Conservation (phyloP, 2,329 filamentous ascomycete species). For the Beauveria caledonica region DNA sequence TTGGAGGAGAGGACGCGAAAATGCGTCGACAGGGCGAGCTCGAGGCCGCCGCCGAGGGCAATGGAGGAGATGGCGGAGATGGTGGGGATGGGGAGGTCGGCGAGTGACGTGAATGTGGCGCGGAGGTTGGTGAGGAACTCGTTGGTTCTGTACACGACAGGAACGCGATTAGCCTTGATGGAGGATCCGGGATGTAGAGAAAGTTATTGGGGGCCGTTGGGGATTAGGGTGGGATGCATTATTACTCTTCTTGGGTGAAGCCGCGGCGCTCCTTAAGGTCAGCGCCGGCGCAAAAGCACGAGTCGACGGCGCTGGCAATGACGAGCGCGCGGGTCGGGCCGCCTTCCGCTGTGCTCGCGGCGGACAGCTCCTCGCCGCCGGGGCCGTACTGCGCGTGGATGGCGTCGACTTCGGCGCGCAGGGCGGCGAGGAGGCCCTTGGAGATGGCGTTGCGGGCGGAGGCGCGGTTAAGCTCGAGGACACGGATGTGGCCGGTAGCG, state of each 20-base stretch:
- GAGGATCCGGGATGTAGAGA: no score
- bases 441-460: constrained; percentile 87
- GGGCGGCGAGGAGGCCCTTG: constrained; percentile 59
- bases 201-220: no score
- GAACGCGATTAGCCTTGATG: not conserved
- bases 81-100: constrained; percentile 75
- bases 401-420: constrained; percentile 64
- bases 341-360: constrained; percentile 34
- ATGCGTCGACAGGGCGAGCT: constrained; percentile 82
- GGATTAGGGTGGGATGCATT: not conserved
- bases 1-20: constrained; percentile 80
- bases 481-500: constrained; percentile 72
- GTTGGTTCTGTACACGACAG: constrained; percentile 50
- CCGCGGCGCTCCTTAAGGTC: constrained; percentile 81
- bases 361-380: constrained; percentile 44
- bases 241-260: constrained; percentile 70
- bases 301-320: constrained; percentile 75
- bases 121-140: constrained; percentile 73
- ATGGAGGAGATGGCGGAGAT: constrained; percentile 80
- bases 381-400: constrained; percentile 56
- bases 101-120: constrained; percentile 63
- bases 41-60: constrained; percentile 87
- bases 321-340: constrained; percentile 71
- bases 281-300: constrained; percentile 86
- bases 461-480: constrained; percentile 82